Percentiles rank a stretch among this genome's conserved stretches.
Conservation (phyloP, 2,329 filamentous ascomycete species). For the Colletotrichum cordylinicola region DNA sequence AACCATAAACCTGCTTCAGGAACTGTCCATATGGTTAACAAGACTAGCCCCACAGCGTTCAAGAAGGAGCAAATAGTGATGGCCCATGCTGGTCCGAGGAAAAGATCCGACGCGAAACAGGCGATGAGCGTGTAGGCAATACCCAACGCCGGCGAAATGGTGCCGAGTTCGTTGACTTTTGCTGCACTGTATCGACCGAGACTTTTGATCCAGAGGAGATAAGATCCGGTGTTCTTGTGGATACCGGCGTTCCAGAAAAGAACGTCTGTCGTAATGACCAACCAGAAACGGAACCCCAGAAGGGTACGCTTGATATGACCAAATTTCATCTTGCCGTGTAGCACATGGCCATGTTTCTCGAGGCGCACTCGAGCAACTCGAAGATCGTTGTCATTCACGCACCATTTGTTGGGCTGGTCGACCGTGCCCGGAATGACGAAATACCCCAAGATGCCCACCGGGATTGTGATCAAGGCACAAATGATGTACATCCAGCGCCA, state of each 20-base stretch:
- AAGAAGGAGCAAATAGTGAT: background rate
- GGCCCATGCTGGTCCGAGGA: conserved; percentile 36
- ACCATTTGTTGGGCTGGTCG: conserved; percentile 34
- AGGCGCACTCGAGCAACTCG: conserved; percentile 29
- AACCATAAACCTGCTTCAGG: conserved; percentile 60
- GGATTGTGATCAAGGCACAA: conserved; percentile 46
- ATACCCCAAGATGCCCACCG: conserved; percentile 43
- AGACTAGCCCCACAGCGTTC: conserved; percentile 26
- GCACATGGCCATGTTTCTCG: conserved; percentile 46
- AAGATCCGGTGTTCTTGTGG: conserved; percentile 36
- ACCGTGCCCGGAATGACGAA: conserved; percentile 41
- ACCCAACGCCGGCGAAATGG: background rate
- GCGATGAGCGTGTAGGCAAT: background rate
- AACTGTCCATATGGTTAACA: conserved; percentile 61
- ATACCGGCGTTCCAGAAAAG: conserved; percentile 56
- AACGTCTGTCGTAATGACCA: conserved; percentile 38
- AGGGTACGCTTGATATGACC: conserved; percentile 38
- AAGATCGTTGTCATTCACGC: conserved; percentile 40
- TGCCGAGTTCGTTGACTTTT: conserved; percentile 54
- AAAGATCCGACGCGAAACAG: background rate
- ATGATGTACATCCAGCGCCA: conserved; percentile 56
- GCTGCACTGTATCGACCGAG: conserved; percentile 47
- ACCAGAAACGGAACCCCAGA: conserved; percentile 43
- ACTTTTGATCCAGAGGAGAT: conserved; percentile 45
- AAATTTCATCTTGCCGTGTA: conserved; percentile 39